These are phyloP conservation scores for Liquidambar formosana DNA, from an alignment of 164 flowering plant genomes.

Conservation along the genomic window DNA sequence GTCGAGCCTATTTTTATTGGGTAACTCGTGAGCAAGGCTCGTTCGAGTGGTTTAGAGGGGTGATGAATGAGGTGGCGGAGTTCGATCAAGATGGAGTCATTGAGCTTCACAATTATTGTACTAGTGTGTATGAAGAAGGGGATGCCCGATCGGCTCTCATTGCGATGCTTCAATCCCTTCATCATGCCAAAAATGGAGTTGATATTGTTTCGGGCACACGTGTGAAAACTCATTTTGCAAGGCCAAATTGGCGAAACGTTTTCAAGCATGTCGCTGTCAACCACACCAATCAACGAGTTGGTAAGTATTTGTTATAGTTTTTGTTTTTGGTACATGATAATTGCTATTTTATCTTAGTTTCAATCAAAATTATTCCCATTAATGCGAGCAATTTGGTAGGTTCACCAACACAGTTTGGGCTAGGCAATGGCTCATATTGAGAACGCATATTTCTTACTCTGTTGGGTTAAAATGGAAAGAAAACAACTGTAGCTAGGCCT, in stretches of 20 bases:
- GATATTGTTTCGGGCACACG: constrained; percentile 60
- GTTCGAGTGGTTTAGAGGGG: constrained; percentile 65
- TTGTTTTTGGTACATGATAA: too few relatives aligned
- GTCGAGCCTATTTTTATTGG: constrained; percentile 61
- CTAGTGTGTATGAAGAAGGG: constrained; percentile 68
- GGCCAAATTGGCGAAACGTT: constrained; percentile 60
- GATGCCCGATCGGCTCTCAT: constrained; percentile 63
- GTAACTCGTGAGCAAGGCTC: constrained; percentile 63
- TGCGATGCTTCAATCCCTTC: constrained; percentile 57
- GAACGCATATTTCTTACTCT: too few relatives aligned
- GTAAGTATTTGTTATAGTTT: constrained; percentile 36
- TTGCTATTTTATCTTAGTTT: too few relatives aligned
- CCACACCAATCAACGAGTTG: constrained; percentile 40
- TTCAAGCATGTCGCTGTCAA: constrained; percentile 51
- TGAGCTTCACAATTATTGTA: constrained; percentile 66
- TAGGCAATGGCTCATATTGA: too few relatives aligned
- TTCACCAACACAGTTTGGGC: too few relatives aligned
- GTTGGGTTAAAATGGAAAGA: too few relatives aligned
- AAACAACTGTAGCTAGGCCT: too few relatives aligned
- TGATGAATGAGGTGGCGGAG: constrained; percentile 63
- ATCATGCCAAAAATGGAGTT: constrained; percentile 60
- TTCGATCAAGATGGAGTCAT: constrained; percentile 43
- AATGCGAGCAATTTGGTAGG: too few relatives aligned
- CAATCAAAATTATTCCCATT: too few relatives aligned
- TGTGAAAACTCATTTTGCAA: constrained; percentile 65